Evolutionary conservation across 2,329 filamentous ascomycete genomes (phyloP), one percentile per base, ranked within the genome.

Genomic region (Colletotrichum musicola): DNA sequence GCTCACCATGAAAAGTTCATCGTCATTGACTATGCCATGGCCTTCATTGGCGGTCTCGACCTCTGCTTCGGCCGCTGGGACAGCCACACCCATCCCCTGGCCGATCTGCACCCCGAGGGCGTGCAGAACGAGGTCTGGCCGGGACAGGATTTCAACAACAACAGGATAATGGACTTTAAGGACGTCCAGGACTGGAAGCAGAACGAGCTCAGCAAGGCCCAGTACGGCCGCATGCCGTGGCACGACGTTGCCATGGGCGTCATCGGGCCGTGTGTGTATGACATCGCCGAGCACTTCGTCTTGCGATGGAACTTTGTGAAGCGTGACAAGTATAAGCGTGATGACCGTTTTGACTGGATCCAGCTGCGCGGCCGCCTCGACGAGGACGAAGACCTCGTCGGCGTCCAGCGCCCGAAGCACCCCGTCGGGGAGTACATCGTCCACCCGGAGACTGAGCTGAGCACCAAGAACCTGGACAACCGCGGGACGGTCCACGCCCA

Each of bases 1-100:
- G 96, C 96, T 0, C 96, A 99, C 77, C 96, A 99, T 77, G 96
- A 99, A 75, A 99, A 99, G 78, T 97, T 98, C 76, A 92, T 98
- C 62, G 93, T 99, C 18, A 92, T 98, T 61, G 96, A 98, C 81
- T 97, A 97, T 76, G 88, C 90, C 16, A 81, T 95, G 73, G 96
- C 94, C 14, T 98, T 98, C 76, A 95, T 98, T 67, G 96, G 96
- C 60, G 96, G 96, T 0, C 85, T 99, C 6, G 96, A 99, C 80
- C 84, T 98, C 38, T 99, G 96, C 79, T 99, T 98, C 77, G 96
- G 96, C 9, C 89, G 96, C 61, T 98, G 95, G 95, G 96, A 99
- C 75, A 88, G 88, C 63, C 89, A 92, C 71, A 93, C 97, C 75
- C 96, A 98, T 80, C 87, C 91, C 1, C 85, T 98, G 14, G 88